Evolutionary conservation across 352 stramenopile species (phyloP).

Genomic region (Pythium phragmiticola): DNA sequence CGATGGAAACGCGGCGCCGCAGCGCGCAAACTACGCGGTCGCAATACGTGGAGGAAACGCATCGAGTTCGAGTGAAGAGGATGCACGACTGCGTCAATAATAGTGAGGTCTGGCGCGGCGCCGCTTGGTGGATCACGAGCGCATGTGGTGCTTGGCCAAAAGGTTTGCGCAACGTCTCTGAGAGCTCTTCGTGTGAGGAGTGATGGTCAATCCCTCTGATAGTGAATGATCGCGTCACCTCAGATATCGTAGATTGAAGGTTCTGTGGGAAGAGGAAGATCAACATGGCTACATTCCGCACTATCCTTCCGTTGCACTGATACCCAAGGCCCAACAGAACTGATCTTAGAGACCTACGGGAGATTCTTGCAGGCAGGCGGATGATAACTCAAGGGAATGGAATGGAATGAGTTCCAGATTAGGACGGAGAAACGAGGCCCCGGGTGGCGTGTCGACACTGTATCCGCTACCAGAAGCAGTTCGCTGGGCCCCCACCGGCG

Average conservation of each 20-base stretch:
- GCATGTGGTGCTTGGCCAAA: conserved; percentile 7
- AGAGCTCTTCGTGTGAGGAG: conserved; percentile 4
- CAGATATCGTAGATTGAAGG: background rate
- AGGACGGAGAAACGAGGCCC: no score
- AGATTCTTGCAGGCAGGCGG: no score
- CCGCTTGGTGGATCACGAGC: conserved; percentile 8
- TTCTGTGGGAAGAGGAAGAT: background rate
- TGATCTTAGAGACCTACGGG: no score
- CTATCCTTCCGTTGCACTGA: no score
- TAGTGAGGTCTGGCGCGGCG: background rate
- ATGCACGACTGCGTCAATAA: conserved; percentile 1
- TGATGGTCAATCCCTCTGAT: background rate
- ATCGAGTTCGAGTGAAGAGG: background rate
- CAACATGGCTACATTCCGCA: no score
- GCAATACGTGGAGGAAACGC: conserved; percentile 3
- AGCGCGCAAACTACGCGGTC: background rate
- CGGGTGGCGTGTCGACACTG: no score
- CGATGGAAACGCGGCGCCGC: background rate
- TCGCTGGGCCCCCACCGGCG: no score
- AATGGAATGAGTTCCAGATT: no score
- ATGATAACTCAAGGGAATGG: no score
- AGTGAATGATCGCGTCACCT: background rate
- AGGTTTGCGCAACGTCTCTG: conserved; percentile 15
- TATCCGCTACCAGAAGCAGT: no score
- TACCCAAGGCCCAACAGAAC: no score